Evolutionary conservation across 169 alveolate species (phyloP), one percentile per base, ranked within the genome.

Genomic region (Cardiosporidium cionae): DNA sequence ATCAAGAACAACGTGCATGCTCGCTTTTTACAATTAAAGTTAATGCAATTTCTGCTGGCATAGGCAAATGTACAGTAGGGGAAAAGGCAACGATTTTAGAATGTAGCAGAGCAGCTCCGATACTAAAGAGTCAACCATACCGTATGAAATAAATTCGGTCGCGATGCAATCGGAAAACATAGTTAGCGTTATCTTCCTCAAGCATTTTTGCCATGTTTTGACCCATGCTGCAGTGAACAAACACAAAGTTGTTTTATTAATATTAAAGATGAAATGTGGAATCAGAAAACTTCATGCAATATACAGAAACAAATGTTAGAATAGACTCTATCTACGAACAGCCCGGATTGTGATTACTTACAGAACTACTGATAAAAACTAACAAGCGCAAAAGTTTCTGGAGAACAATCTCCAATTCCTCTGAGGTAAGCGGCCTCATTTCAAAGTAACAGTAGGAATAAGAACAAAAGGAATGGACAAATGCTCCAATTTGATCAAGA

Each of bases 111-210:
- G n/a, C n/a, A n/a, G n/a, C n/a, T n/a, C n/a, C n/a, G n/a, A n/a
- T n/a, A n/a, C n/a, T n/a, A n/a, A n/a, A n/a, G n/a, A n/a, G n/a
- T n/a, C n/a, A n/a, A n/a, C n/a, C n/a, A n/a, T 44, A 76, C 79
- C 88, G 82, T 86, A 89, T 70, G 81, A 88, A 92, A 85, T 87
- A 92, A 53, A 92, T 93, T 77, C 92, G 86, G 68, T 87, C 90
- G 31, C 87, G 84, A 68, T 89, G 92, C 44, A 89, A 81, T 62
- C 96, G 78, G 87, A 92, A 92, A 32, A 92, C 94, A 76, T 79
- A 87, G 52, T 89, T 90, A 54, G 85, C 90, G 68, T 89, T 93
- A 64, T 86, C 90, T 67, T 88, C 84, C 33, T 89, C 92, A 37
- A 92, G 86, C 84, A 92, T 72, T 78, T 84, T 88, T 70, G 87